phyloP scores from a whole-genome alignment of 2,329 filamentous ascomycete genomes.

The Cladosporium austrohemisphaericum region DNA sequence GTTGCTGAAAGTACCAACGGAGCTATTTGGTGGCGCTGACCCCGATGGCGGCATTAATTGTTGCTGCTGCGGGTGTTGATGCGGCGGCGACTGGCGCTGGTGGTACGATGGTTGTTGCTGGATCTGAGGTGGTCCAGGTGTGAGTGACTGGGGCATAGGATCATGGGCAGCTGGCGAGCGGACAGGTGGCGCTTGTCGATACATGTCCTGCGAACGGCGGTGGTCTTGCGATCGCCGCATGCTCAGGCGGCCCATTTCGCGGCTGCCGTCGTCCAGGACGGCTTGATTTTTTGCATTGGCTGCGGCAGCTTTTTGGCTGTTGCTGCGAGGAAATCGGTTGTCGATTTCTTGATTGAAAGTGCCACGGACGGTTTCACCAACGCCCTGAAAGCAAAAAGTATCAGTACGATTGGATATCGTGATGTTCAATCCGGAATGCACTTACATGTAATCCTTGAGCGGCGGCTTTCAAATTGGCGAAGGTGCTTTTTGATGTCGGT shows the following conservation, averaged over 20 bases:
- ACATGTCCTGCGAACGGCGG: background rate
- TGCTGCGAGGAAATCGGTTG: conserved; percentile 24
- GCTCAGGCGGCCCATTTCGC: conserved; percentile 22
- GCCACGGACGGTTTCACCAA: conserved; percentile 32
- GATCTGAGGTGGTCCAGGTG: background rate
- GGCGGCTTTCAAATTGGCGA: conserved; percentile 29
- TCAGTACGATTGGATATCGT: background rate
- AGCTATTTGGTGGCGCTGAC: background rate
- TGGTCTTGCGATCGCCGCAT: background rate
- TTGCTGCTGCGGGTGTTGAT: too few species aligned
- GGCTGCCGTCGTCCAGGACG: conserved; percentile 24
- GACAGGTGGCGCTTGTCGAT: background rate
- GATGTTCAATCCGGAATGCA: background rate
- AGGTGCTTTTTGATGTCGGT: conserved; percentile 3
- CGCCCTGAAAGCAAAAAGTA: conserved; percentile 24
- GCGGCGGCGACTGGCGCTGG: too few species aligned
- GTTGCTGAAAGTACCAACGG: background rate
- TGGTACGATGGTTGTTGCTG: background rate
- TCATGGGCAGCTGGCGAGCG: background rate
- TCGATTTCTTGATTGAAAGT: conserved; percentile 33
- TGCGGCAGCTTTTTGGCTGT: conserved; percentile 27
- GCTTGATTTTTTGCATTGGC: conserved; percentile 28
- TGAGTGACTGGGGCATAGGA: background rate
- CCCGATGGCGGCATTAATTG: background rate
- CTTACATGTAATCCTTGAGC: conserved; percentile 32